Percentiles rank a stretch among this genome's conserved stretches.
Conservation (phyloP, 805 yeast species). For the Candida sanyiensis region DNA sequence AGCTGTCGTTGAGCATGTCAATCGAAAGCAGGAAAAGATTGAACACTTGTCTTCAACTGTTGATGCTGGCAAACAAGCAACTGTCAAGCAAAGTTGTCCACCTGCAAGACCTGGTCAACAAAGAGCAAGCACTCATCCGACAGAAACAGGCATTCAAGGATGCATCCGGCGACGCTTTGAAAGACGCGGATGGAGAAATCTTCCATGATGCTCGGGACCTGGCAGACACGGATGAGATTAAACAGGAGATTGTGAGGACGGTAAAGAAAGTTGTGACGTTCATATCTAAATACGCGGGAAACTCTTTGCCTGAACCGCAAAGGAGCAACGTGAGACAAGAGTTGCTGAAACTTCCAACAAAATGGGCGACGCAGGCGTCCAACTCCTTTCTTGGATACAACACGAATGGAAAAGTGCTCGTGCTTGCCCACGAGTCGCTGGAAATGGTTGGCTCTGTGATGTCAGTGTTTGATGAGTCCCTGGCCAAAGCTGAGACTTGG, state of each 20-base stretch:
- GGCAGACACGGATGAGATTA: slow-evolving; percentile 36
- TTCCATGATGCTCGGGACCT: slow-evolving; percentile 30
- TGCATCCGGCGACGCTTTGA: background rate
- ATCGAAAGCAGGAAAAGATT: slow-evolving; percentile 71
- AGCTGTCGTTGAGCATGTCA: slow-evolving; percentile 36
- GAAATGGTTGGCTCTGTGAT: slow-evolving; percentile 80
- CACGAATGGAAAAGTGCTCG: slow-evolving; percentile 65
- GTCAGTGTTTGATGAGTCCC: slow-evolving; percentile 76
- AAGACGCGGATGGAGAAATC: slow-evolving; percentile 25
- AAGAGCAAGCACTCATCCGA: slow-evolving; percentile 32
- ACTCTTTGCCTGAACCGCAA: slow-evolving; percentile 69
- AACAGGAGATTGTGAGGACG: slow-evolving; percentile 80
- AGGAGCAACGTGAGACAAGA: slow-evolving; percentile 76
- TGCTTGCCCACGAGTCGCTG: slow-evolving; percentile 82
- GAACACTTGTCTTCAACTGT: slow-evolving; percentile 71
- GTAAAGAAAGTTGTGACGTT: slow-evolving; percentile 83
- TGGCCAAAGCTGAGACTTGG: slow-evolving; percentile 86
- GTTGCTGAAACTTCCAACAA: slow-evolving; percentile 65
- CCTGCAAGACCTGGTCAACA: slow-evolving; percentile 52
- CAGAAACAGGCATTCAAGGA: background rate
- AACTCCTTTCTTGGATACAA: slow-evolving; percentile 19
- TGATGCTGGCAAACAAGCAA: slow-evolving; percentile 76
- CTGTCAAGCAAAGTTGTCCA: slow-evolving; percentile 59
- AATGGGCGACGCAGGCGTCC: slow-evolving; percentile 49
- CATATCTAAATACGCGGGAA: slow-evolving; percentile 79